Conservation (phyloP, 371 early-diverging fungal genomes). For the Sporodiniella umbellata region DNA sequence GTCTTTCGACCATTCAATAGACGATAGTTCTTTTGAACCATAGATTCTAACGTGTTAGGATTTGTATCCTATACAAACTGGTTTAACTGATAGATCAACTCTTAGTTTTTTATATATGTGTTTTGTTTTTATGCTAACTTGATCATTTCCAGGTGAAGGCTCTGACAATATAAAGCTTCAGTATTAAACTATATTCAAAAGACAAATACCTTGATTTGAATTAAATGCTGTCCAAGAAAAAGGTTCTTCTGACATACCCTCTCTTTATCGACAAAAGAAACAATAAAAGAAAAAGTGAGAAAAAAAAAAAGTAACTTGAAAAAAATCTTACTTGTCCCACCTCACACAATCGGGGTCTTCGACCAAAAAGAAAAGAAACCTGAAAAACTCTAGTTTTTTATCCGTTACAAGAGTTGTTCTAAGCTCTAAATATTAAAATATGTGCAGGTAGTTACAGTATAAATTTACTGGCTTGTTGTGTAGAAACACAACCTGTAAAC, state of each 20-base stretch:
- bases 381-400: not conserved
- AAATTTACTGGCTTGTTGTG: no score
- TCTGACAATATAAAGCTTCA: not conserved
- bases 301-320: not conserved
- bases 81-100: not conserved
- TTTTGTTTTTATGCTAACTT: no score
- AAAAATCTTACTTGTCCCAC: not conserved
- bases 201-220: not conserved
- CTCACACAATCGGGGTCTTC: conserved; percentile 1
- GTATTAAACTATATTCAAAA: not conserved
- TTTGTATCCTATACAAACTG: not conserved
- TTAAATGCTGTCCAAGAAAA: conserved; percentile 1
- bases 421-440: no score
- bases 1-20: conserved; percentile 11
- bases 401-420: no score
- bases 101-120: no score
- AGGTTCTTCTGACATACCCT: not conserved
- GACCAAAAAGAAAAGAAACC: not conserved
- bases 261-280: not conserved
- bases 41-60: not conserved
- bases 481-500: no score
- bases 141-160: not conserved
- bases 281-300: not conserved
- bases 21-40: no score
- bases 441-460: no score